Base-by-base conservation (phyloP, 202 grass and related monocot species). In the Sporobolus alterniflorus region DNA sequence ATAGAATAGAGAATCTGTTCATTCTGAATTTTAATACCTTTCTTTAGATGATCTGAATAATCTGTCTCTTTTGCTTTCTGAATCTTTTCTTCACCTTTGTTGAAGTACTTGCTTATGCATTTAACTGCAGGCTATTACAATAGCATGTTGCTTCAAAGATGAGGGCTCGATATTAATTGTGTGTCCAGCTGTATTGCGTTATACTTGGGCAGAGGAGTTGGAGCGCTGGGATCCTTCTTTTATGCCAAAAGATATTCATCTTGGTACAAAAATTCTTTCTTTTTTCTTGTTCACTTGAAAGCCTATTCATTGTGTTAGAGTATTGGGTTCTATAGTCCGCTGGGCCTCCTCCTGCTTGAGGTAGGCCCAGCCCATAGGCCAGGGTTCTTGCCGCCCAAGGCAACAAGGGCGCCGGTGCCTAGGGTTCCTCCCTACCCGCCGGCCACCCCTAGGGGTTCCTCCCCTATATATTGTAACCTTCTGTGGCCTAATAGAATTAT, bases 171-270 rank as follows among this genome's bases (percentile, higher is more conserved):
- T 98, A 79, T 81, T 98, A 83, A 82, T 98, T 41, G 90, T 98
- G 21, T 98, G 95, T 75, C 95, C 90, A 74, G 90, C 95, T 75
- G 89, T 98, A 78, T 85, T 98, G 78, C 88, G 92, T 14, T 95
- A 93, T 88, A 91, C 95, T 49, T 98, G 95, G 95, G 92, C 90
- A 7, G 95, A 98, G 78, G 95, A 98, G 78, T 84, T 98, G 73
- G 95, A 98, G 42, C 90, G 78, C 26, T 95, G 95, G 95, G 86
- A 95, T 88, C 95, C 95, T 68, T 94, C 88, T 56, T 88, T 98
- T 86, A 80, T 91, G 70, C 95, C 92, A 70, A 98, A 91, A 76
- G 95, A 98, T 85, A 95, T 98, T 66, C 95, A 98, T 91, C 85
- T 98, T 82, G 95, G 95, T 98, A 97, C 63, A 48, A 36, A 74